Evolutionary conservation across 2,329 filamentous ascomycete genomes (phyloP).

Genomic region (Diaporthe vaccinii): DNA sequence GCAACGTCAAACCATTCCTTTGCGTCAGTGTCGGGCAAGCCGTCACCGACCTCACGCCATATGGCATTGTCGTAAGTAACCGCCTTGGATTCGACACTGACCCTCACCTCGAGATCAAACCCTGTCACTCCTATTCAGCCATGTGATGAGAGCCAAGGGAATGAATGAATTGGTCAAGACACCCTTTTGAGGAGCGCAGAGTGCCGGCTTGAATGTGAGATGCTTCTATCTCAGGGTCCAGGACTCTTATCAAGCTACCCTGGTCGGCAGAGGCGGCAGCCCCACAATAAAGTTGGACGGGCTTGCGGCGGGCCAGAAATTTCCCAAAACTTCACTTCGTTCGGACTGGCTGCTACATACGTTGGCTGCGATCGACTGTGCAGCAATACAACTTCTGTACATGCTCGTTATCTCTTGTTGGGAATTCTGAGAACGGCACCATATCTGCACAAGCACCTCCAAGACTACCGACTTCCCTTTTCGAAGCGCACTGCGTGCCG

Average conservation of each 20-base stretch:
- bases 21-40: constrained; percentile 12
- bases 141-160: not conserved
- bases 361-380: constrained; percentile 4
- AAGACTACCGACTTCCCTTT: not conserved
- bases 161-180: not conserved
- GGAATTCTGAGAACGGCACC: not conserved
- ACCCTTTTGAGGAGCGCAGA: not conserved
- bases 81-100: not conserved
- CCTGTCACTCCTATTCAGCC: not conserved
- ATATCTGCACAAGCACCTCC: not conserved
- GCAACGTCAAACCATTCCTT: not conserved
- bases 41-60: constrained; percentile 19
- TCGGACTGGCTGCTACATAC: not conserved
- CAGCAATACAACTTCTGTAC: not conserved
- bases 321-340: constrained; percentile 39
- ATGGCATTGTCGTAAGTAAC: constrained; percentile 36
- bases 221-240: constrained; percentile 22
- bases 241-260: constrained; percentile 29
- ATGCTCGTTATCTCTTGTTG: not conserved
- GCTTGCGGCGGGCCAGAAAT: constrained; percentile 37
- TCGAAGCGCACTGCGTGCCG: not conserved
- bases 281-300: constrained; percentile 42
- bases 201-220: not conserved
- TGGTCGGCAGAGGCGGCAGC: constrained; percentile 3
- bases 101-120: not conserved